These are phyloP conservation scores for Sparassis latifolia DNA, from an alignment of 1,284 basidiomycete species.

Conservation along the genomic window DNA sequence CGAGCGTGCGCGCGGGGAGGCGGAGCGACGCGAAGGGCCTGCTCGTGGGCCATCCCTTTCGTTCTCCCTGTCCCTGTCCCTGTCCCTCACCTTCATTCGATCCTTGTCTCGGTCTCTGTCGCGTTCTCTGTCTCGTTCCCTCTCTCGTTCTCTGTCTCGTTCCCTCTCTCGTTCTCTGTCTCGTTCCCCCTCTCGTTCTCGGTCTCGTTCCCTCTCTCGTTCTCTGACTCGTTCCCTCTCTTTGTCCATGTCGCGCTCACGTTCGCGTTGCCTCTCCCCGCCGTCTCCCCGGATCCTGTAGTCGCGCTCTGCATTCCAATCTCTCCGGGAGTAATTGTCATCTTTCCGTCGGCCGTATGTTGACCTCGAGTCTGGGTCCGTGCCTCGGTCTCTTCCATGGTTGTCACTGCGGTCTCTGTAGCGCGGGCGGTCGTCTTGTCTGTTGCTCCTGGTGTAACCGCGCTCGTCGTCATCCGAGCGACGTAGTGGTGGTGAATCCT, in stretches of 20 bases:
- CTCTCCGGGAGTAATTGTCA: too few relatives aligned
- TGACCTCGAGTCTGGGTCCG: background rate
- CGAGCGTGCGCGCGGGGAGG: constrained; percentile 41
- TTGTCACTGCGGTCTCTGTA: background rate
- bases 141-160: constrained; percentile 20
- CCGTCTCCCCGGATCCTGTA: constrained; percentile 18
- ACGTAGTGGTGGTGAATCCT: background rate
- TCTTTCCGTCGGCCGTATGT: background rate
- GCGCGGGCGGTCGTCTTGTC: background rate
- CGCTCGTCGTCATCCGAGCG: background rate
- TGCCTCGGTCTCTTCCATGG: background rate
- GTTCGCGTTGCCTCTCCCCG: constrained; percentile 20
- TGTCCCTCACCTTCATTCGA: constrained; percentile 11
- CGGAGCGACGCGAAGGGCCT: constrained; percentile 46
- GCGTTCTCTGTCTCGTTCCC: constrained; percentile 8
- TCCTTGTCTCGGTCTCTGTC: constrained; percentile 9
- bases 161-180: constrained; percentile 14
- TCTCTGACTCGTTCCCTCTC: constrained; percentile 24
- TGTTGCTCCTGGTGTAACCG: background rate
- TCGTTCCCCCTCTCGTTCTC: constrained; percentile 7
- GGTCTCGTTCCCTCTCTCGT: constrained; percentile 9
- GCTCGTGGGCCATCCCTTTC: constrained; percentile 12
- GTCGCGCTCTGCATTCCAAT: background rate
- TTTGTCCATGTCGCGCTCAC: background rate
- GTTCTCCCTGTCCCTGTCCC: constrained; percentile 10